Evolutionary conservation across 441 rosid genomes (phyloP).

Genomic region (Hura crepitans): DNA sequence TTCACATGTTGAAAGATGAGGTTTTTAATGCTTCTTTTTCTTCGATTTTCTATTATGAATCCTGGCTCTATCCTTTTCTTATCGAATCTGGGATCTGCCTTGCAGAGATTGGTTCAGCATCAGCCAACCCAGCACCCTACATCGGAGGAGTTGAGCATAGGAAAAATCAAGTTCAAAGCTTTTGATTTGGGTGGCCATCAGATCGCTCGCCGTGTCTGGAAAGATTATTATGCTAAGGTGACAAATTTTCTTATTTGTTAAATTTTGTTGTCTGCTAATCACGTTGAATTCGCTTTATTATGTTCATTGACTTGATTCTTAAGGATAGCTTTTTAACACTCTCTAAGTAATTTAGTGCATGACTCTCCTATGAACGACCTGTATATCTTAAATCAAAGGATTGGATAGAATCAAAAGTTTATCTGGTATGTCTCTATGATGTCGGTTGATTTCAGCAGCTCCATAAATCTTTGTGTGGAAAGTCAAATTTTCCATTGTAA

Average conservation of each 20-base stretch:
- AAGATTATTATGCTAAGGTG: conserved; percentile 92
- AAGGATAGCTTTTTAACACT: background rate
- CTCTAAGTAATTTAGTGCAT: background rate
- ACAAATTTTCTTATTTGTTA: background rate
- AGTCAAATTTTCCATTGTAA: background rate
- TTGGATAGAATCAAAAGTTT: background rate
- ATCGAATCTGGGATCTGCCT: background rate
- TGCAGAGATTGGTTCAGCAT: conserved; percentile 83
- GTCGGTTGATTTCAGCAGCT: conserved; percentile 8
- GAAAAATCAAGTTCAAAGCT: conserved; percentile 86
- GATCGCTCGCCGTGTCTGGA: conserved; percentile 95
- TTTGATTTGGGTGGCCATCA: conserved; percentile 96
- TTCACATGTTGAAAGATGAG: conserved; percentile 92
- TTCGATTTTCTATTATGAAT: background rate
- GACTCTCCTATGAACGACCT: background rate
- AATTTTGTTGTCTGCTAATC: background rate
- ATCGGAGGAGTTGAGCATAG: conserved; percentile 86
- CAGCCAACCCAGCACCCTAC: conserved; percentile 93
- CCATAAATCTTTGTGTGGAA: background rate
- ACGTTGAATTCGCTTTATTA: background rate
- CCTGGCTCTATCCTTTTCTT: background rate
- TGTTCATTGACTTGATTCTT: conserved; percentile 6
- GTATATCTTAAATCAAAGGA: background rate
- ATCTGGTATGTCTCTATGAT: background rate
- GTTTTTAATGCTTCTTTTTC: conserved; percentile 28